Percentiles rank a stretch among this genome's conserved stretches.
phyloP scores from a whole-genome alignment of 768 basidiomycete genomes.

The Calocybe cyanea region DNA sequence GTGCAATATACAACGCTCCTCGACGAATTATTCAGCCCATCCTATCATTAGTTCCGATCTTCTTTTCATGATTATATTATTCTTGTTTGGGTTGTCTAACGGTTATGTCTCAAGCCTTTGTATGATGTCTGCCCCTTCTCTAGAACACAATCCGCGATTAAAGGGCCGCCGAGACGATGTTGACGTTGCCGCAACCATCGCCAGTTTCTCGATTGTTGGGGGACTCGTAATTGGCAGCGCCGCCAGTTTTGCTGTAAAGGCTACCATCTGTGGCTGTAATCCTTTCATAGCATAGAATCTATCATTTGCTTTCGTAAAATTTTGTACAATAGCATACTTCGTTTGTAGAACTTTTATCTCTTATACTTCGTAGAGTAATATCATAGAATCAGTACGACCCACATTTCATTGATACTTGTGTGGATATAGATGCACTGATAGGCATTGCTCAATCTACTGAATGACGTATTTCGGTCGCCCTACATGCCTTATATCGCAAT shows the following conservation, averaged over 20 bases:
- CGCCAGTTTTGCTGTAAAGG: conserved; percentile 76
- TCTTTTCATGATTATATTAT: conserved; percentile 69
- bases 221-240: conserved; percentile 76
- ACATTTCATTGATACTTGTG: no score
- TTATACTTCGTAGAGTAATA: no score
- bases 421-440: no score
- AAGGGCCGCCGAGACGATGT: conserved; percentile 72
- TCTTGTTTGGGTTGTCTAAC: conserved; percentile 73
- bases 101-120: conserved; percentile 77
- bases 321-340: no score
- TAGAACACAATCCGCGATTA: conserved; percentile 73
- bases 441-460: no score
- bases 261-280: conserved; percentile 65
- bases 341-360: no score
- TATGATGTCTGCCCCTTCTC: conserved; percentile 80
- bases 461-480: no score
- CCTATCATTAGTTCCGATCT: conserved; percentile 74
- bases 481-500: no score
- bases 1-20: conserved; percentile 72
- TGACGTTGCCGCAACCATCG: conserved; percentile 80
- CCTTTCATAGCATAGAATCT: conserved; percentile 43
- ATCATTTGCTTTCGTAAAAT: no score
- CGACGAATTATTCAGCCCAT: conserved; percentile 22
- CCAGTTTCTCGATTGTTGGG: conserved; percentile 72
- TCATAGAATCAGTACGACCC: no score